phyloP scores from a whole-genome alignment of 208 protist species.

The Leishmania gerbilli region DNA sequence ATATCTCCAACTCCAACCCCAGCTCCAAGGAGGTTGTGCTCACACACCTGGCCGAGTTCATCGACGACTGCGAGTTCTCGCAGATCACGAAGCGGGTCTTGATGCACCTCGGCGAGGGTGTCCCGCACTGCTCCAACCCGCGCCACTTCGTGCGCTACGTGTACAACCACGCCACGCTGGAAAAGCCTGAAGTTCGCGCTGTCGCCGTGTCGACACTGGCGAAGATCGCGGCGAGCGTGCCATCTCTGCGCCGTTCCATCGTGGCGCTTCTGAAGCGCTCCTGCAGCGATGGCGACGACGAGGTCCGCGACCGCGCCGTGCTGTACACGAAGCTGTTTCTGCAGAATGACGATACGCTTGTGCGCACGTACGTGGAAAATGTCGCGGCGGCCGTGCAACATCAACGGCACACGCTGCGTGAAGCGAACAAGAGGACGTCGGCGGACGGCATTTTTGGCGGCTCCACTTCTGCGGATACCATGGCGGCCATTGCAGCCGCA shows the following conservation, averaged over 20 bases:
- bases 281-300: conserved; percentile 97
- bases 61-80: conserved; percentile 99
- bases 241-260: conserved; percentile 88
- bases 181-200: conserved; percentile 93
- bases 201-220: conserved; percentile 97
- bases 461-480: conserved; percentile 14
- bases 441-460: conserved; percentile 2
- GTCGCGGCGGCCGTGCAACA: conserved; percentile 61
- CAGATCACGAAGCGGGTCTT: conserved; percentile 95
- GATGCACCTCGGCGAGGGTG: conserved; percentile 96
- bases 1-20: conserved; percentile 90
- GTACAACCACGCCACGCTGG: conserved; percentile 97
- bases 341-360: conserved; percentile 65
- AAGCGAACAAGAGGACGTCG: neutral
- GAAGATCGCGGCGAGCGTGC: conserved; percentile 95
- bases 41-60: conserved; percentile 97
- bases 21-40: conserved; percentile 93
- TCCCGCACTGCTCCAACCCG: conserved; percentile 87
- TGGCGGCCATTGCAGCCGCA: conserved; percentile 17
- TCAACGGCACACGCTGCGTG: conserved; percentile 30
- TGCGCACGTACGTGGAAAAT: conserved; percentile 69
- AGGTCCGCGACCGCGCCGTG: conserved; percentile 98
- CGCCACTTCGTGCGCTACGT: conserved; percentile 95
- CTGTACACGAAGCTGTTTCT: conserved; percentile 92
- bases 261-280: conserved; percentile 90